Percentiles rank a stretch among this genome's conserved stretches.
These are phyloP conservation scores for Xenoacremonium recifei DNA, from an alignment of 2,329 filamentous ascomycete species.

Conservation along the genomic window DNA sequence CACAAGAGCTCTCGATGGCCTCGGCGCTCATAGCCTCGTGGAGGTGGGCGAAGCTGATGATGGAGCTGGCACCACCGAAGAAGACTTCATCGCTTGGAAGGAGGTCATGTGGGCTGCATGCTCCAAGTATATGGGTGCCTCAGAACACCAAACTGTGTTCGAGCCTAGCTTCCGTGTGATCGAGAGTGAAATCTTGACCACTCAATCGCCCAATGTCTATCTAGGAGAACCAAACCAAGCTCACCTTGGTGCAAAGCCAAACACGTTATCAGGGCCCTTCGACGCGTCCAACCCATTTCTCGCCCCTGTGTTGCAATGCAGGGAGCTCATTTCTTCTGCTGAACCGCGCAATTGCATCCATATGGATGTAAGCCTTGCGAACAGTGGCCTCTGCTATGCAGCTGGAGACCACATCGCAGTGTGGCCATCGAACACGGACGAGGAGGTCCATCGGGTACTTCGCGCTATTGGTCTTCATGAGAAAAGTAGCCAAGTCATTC, in stretches of 20 bases:
- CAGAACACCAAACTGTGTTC: conserved; percentile 20
- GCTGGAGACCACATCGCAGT: conserved; percentile 1
- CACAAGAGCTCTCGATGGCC: conserved; percentile 14
- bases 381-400: neutral
- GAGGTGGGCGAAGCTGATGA: conserved; percentile 28
- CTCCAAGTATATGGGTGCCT: conserved; percentile 15
- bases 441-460: neutral
- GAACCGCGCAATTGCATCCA: neutral
- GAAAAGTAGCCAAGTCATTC: neutral
- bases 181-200: conserved; percentile 13
- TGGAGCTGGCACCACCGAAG: conserved; percentile 25
- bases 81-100: conserved; percentile 33
- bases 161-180: conserved; percentile 20
- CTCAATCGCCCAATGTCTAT: conserved; percentile 13
- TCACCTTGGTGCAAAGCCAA: neutral
- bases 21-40: conserved; percentile 22
- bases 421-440: neutral
- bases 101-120: conserved; percentile 21
- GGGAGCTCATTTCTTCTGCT: neutral
- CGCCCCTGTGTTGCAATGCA: neutral
- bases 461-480: neutral
- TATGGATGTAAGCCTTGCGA: neutral
- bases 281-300: neutral
- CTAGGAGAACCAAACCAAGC: neutral
- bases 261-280: neutral